Base-by-base conservation (phyloP, 139 green algal genomes). In the Tetradesmus lagerheimii region DNA sequence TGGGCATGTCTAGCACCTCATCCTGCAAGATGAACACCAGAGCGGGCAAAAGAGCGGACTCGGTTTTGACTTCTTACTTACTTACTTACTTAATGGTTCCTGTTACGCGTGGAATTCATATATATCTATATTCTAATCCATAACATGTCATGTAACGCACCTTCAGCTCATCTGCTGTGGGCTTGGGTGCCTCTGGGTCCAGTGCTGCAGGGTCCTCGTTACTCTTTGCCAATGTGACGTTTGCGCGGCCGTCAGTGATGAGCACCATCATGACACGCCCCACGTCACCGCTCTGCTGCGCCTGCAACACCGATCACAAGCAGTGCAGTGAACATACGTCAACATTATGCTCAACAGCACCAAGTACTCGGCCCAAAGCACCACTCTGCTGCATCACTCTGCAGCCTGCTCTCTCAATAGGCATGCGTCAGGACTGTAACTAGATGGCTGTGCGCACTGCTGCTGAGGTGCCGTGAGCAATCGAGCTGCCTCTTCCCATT, bases 181-280 rank as follows among this genome's bases (percentile, higher is more conserved):
- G 96, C 90, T 97, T 98, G 80, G 94, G 94, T 1, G 97, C 97
- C 64, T 98, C 98, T 25, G 95, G 94, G 47, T 83, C 94, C 50
- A 98, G 80, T 0, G 97, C 96, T 25, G 98, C 98, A 6, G 97
- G 97, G 84, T 99, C 98, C 23, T 97, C 96, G 83, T 99, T 98
- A 15, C 88, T 88, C 89, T 96, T 98, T 31, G 94, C 96, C 71
- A 99, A 93, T 20, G 89, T 94, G 25, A 99, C 95, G 89, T 99
- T 99, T 84, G 98, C 98, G 45, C 98, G 95, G 9, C 98, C 98
- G 87, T 99, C 98, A 14, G 98, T 99, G 91, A 99, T 97, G 57
- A 98, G 95, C 53, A 99, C 98, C 39, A 99, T 94, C 97, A 99
- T 99, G 0, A 99, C 94, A 39, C 98, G 96, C 8, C 98, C 98